phyloP scores from a whole-genome alignment of 2,329 filamentous ascomycete species.

The Parascedosporium putredinis region DNA sequence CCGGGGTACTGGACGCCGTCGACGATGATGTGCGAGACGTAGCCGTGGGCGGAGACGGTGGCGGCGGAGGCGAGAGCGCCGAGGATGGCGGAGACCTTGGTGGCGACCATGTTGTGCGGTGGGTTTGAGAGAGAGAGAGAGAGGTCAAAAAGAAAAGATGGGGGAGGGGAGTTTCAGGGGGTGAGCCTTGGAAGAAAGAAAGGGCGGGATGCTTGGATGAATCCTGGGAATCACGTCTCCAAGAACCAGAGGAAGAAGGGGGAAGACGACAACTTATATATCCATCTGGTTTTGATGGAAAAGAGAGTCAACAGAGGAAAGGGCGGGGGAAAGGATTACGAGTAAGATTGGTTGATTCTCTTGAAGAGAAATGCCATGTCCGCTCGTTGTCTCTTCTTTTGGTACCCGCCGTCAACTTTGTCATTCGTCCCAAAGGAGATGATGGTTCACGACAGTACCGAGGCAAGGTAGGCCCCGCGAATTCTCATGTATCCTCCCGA shows the following conservation, averaged over 20 bases:
- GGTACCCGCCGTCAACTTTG: too few species aligned
- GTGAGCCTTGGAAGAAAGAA: background rate
- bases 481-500: background rate
- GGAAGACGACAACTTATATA: background rate
- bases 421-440: too few species aligned
- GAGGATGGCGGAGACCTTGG: conserved; percentile 8
- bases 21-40: conserved; percentile 25
- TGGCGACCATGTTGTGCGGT: conserved; percentile 8
- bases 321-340: too few species aligned
- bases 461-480: background rate
- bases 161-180: background rate
- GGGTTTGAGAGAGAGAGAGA: background rate
- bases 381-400: too few species aligned
- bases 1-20: conserved; percentile 5
- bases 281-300: too few species aligned
- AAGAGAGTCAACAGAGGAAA: too few species aligned
- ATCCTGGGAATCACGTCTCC: too few species aligned
- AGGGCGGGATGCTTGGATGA: background rate
- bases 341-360: too few species aligned
- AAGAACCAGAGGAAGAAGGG: too few species aligned
- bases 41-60: conserved; percentile 24
- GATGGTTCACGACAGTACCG: too few species aligned
- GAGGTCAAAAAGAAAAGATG: background rate
- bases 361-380: too few species aligned
- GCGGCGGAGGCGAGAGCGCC: conserved; percentile 3